A percentile compares a stretch with the other conserved stretches of the same genome.
These are phyloP conservation scores for Setaria italica DNA, from an alignment of 202 grass and related monocot genomes.

Conservation along the genomic window DNA sequence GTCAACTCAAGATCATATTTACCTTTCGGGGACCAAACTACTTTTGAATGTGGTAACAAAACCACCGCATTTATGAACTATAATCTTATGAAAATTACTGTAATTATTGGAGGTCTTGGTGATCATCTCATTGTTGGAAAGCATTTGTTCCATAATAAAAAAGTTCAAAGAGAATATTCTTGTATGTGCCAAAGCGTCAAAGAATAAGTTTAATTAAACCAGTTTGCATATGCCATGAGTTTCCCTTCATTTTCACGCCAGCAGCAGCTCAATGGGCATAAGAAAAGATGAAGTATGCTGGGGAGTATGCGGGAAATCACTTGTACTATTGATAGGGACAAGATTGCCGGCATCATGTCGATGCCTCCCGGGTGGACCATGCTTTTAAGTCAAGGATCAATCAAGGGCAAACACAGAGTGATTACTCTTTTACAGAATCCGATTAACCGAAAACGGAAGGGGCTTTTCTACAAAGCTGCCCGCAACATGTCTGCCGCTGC, in stretches of 20 bases:
- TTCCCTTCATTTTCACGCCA: not conserved
- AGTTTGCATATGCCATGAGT: not conserved
- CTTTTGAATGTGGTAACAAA: not conserved
- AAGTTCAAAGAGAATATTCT: not conserved
- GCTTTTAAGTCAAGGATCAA: conserved; percentile 12
- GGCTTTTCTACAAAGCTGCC: conserved; percentile 19
- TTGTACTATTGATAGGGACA: not conserved
- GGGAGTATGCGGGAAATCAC: not conserved
- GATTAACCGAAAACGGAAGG: conserved; percentile 14
- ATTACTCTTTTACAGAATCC: not conserved
- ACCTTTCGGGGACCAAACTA: no score
- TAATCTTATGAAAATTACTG: not conserved
- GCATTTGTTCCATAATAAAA: not conserved
- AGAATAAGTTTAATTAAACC: not conserved
- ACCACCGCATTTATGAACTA: not conserved
- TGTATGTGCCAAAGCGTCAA: not conserved
- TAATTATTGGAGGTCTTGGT: not conserved
- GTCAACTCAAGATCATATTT: no score
- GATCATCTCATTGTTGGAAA: not conserved
- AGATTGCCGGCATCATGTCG: not conserved
- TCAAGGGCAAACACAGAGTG: not conserved
- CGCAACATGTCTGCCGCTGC: conserved; percentile 22
- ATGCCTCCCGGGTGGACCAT: conserved; percentile 12
- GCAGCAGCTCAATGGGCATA: not conserved
- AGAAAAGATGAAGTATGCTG: not conserved